phyloP scores from a whole-genome alignment of 1,139 yeast species.

The Pichia inconspicua region DNA sequence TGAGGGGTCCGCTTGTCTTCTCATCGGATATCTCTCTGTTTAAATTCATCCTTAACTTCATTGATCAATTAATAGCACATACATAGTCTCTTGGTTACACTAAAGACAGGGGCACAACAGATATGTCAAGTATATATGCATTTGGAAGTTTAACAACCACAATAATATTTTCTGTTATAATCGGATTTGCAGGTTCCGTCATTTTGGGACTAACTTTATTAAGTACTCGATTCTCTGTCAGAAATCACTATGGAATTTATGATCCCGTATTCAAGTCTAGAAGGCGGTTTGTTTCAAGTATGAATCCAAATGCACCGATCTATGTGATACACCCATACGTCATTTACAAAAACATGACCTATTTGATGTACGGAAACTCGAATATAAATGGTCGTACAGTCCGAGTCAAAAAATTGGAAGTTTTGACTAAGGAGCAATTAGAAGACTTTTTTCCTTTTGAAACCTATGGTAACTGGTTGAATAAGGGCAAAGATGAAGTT shows the following conservation, averaged over 20 bases:
- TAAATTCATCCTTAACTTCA: too few species aligned
- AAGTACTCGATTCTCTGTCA: conserved; percentile 49
- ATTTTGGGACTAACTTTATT: conserved; percentile 50
- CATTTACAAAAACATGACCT: conserved; percentile 4
- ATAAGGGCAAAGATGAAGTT: conserved; percentile 43
- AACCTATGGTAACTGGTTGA: conserved; percentile 54
- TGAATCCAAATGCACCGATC: conserved; percentile 14
- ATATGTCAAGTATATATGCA: neutral
- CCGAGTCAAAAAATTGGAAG: conserved; percentile 42
- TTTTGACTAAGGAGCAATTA: conserved; percentile 50
- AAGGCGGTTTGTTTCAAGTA: conserved; percentile 18
- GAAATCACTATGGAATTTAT: conserved; percentile 50
- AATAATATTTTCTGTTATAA: conserved; percentile 52
- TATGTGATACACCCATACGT: conserved; percentile 10
- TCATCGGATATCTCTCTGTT: too few species aligned
- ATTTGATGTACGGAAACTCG: conserved; percentile 6
- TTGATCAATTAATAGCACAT: too few species aligned
- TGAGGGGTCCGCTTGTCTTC: too few species aligned
- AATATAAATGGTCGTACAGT: conserved; percentile 18
- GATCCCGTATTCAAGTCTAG: conserved; percentile 26
- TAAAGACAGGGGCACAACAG: neutral
- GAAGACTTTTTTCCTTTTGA: conserved; percentile 59
- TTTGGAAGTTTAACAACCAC: conserved; percentile 42
- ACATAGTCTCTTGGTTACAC: too few species aligned
- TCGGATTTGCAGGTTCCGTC: conserved; percentile 53